phyloP scores from a whole-genome alignment of 2,329 filamentous ascomycete genomes.

The Aureobasidium musti region DNA sequence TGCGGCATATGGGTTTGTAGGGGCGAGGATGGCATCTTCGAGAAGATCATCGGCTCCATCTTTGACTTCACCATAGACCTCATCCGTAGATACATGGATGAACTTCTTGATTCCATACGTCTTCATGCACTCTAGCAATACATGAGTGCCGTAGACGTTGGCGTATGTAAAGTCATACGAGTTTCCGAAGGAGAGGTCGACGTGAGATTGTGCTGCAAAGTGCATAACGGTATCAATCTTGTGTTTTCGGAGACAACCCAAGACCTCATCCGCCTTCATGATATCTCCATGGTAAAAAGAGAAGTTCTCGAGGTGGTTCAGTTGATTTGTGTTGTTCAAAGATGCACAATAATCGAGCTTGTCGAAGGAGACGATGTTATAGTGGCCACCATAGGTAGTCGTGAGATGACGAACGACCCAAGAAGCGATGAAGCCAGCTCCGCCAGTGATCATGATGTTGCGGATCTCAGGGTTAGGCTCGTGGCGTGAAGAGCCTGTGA shows the following conservation, averaged over 20 bases:
- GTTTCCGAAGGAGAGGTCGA: conserved; percentile 80
- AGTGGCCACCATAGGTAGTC: conserved; percentile 69
- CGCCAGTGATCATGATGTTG: conserved; percentile 82
- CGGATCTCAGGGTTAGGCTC: conserved; percentile 67
- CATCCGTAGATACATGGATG: conserved; percentile 81
- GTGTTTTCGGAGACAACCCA: conserved; percentile 69
- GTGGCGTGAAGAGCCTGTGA: conserved; percentile 70
- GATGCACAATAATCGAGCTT: conserved; percentile 83
- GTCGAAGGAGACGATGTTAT: conserved; percentile 81
- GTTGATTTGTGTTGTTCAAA: conserved; percentile 72
- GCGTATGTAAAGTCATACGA: conserved; percentile 79
- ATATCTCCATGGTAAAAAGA: conserved; percentile 78
- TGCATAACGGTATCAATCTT: conserved; percentile 79
- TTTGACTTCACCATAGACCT: conserved; percentile 79
- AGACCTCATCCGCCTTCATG: conserved; percentile 68
- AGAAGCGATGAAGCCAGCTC: conserved; percentile 82
- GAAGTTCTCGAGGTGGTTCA: conserved; percentile 71
- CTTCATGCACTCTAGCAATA: conserved; percentile 74
- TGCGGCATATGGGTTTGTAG: conserved; percentile 66
- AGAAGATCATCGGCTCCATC: conserved; percentile 70
- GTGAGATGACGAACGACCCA: conserved; percentile 80
- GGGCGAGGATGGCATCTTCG: conserved; percentile 72
- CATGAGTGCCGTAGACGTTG: conserved; percentile 81
- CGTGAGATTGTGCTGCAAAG: conserved; percentile 81
- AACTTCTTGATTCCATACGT: conserved; percentile 70